Evolutionary conservation across 129 eudicot species (phyloP), one percentile per base, ranked within the genome.

Genomic region (Tanacetum coccineum): DNA sequence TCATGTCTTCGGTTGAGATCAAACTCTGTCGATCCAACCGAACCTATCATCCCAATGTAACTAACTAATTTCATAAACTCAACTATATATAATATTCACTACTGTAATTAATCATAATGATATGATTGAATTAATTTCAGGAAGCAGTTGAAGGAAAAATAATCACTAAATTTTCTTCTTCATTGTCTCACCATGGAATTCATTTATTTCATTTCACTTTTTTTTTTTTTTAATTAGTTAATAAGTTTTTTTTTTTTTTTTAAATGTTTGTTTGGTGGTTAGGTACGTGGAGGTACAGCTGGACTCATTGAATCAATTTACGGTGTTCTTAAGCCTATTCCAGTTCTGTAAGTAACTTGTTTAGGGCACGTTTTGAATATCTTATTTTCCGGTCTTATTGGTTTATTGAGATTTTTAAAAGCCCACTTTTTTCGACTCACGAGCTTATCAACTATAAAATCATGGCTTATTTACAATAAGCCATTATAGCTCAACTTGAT

Each of bases 231-330:
- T n/a, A n/a, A n/a, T n/a, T n/a, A n/a, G n/a, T n/a, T n/a, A n/a
- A n/a, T n/a, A n/a, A n/a, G n/a, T n/a, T n/a, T n/a, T n/a, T n/a
- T n/a, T n/a, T n/a, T n/a, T n/a, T n/a, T n/a, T n/a, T n/a, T n/a
- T n/a, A n/a, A n/a, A n/a, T n/a, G n/a, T n/a, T n/a, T n/a, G n/a
- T n/a, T 10, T 57, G 40, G 25, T 73, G 57, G 28, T 62, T 70
- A 90, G 97, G 95, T 90, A 73, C 91, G 91, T 52, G 97, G 97
- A 28, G 97, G 97, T 75, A 84, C 97, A 44, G 95, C 97, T 70
- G 97, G 97, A 65, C 67, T 90, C 3, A 68, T 90, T 61, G 97
- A 90, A 68, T 90, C 95, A 0, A 50, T 90, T 64, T 87, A 86
- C 36, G 97, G 97, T 39, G 89, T 82, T 72, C 68, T 86, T 32